Percentiles rank a stretch among this genome's conserved stretches.
phyloP scores from a whole-genome alignment of 306 rosid genomes.

The Citrullus amarus region DNA sequence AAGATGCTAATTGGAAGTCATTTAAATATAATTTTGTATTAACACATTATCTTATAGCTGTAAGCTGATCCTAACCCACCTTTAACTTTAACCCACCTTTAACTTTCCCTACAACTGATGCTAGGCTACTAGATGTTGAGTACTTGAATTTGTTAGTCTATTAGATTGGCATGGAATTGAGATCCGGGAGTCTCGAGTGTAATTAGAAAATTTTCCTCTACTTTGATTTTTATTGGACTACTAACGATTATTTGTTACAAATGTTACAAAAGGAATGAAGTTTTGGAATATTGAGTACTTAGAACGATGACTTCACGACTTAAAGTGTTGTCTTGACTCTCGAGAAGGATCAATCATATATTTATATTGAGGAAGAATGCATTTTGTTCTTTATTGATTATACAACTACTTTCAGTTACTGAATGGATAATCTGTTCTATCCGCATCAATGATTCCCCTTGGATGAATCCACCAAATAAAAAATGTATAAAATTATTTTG shows the following conservation, averaged over 20 bases:
- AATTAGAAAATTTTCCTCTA: neutral
- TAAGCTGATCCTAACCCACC: neutral
- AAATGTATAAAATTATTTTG: neutral
- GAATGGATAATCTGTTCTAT: neutral
- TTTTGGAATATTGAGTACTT: neutral
- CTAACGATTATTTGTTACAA: neutral
- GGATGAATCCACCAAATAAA: neutral
- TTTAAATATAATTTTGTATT: neutral
- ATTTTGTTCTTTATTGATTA: neutral
- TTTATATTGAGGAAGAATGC: neutral
- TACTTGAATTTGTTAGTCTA: neutral
- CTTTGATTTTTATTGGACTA: conserved; percentile 7
- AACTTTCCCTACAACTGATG: neutral
- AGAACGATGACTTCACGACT: neutral
- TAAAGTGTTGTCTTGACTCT: neutral
- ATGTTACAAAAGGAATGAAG: neutral
- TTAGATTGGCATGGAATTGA: neutral
- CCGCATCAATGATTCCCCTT: neutral
- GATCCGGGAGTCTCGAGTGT: neutral
- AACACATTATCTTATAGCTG: neutral
- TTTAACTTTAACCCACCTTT: neutral
- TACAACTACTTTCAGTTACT: neutral
- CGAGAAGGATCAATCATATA: neutral
- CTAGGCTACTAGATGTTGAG: neutral
- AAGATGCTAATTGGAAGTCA: conserved; percentile 4